Base-by-base conservation (phyloP, 345 rosid genomes). In the Nephelium lappaceum region DNA sequence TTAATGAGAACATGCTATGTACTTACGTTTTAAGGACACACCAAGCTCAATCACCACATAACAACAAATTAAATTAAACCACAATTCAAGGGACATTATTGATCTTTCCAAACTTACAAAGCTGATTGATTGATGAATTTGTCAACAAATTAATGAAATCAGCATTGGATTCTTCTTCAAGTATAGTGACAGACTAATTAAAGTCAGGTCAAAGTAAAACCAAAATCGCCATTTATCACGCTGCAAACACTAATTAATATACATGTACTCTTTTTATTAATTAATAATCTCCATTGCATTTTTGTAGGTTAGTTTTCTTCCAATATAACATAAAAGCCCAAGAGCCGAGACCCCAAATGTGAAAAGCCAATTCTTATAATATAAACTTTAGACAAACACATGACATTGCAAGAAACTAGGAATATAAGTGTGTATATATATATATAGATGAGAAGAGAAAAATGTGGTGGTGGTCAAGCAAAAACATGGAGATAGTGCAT, bases 101-200 rank as follows among this genome's bases (percentile, higher is more conserved):
- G 39, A 38, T 23, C 21, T 66, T 36, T 36, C 16, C 42, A 66
- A 66, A 36, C 51, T 2, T 45, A 45, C 51, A 45, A 45, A 45
- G 67, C 24, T 8, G 38, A 24, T 63, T 12, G 63, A 58, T 58
- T n/a, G 63, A 58, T 18, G 21, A 25, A n/a, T 6, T 19, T 19
- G 55, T 42, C 72, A 68, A 19, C 25, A 45, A 69, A 69, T 11
- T 69, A n/a, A 45, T n/a, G 55, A 4, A 25, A 55, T 23, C 21
- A 70, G 41, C 62, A 71, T 72, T 55, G 75, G 66, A 57, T 72
- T 72, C 76, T 72, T 58, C 51, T 36, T 36, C 42, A 66, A 66
- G 45, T 15, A 16, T 14, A 65, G 41, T 5, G 18, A 63, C 51
- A 7, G 51, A 45, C 51, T 11, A 45, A 6, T 25, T 7, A 39